Conservation (phyloP, 2,329 filamentous ascomycete genomes). For the Thielaviopsis ethacetica region DNA sequence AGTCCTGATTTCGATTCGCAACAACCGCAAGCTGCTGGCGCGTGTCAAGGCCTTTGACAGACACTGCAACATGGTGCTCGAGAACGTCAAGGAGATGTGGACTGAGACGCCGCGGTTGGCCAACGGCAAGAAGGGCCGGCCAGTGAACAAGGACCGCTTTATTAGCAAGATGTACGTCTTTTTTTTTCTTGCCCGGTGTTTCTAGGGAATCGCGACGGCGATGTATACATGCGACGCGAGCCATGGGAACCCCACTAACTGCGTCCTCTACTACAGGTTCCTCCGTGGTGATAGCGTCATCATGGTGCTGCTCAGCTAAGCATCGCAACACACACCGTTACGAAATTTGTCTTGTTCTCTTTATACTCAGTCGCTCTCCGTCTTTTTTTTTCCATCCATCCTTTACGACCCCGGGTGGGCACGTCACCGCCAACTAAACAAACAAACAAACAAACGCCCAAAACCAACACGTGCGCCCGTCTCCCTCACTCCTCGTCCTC, state of each 20-base stretch:
- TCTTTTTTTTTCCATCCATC: background rate
- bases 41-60: conserved; percentile 97
- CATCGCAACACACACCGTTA: background rate
- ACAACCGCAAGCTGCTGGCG: conserved; percentile 94
- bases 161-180: conserved; percentile 81
- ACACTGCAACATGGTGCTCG: conserved; percentile 97
- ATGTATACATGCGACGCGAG: background rate
- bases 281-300: conserved; percentile 78
- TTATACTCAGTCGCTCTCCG: conserved; percentile 4
- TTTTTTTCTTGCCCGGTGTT: background rate
- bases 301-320: conserved; percentile 62
- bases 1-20: conserved; percentile 91
- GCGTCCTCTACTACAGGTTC: conserved; percentile 40
- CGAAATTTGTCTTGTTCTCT: background rate
- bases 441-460: background rate
- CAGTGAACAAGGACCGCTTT: conserved; percentile 95
- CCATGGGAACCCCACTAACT: background rate
- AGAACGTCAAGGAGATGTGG: conserved; percentile 97
- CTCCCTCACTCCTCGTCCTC: background rate
- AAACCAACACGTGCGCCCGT: background rate
- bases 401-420: conserved; percentile 9
- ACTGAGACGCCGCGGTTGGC: conserved; percentile 76
- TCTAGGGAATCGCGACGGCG: background rate
- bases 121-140: conserved; percentile 72
- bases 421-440: background rate